Percentiles rank a stretch among this genome's conserved stretches.
Conservation (phyloP, 1,284 basidiomycete genomes). For the Ceratobasidium sp. region DNA sequence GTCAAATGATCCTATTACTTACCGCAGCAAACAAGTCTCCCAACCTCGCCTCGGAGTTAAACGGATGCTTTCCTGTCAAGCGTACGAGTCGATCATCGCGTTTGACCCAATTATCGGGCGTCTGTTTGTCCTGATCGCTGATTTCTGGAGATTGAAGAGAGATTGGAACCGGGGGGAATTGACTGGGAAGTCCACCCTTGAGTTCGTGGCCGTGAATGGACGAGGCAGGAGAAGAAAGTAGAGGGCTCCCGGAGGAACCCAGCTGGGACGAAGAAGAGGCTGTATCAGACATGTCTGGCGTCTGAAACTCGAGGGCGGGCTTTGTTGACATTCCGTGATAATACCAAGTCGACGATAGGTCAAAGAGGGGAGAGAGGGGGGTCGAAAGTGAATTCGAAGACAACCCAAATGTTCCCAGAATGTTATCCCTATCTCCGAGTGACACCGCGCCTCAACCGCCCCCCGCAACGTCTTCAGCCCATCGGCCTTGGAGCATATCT, state of each 20-base stretch:
- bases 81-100: constrained; percentile 62
- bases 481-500: constrained; percentile 4
- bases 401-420: background rate
- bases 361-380: background rate
- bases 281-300: constrained; percentile 4
- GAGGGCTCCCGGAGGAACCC: background rate
- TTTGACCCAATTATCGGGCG: constrained; percentile 63
- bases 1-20: constrained; percentile 34
- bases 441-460: background rate
- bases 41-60: constrained; percentile 70
- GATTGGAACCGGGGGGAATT: constrained; percentile 50
- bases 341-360: background rate
- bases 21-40: constrained; percentile 63
- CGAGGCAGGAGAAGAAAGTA: constrained; percentile 12
- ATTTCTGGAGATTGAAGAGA: constrained; percentile 21
- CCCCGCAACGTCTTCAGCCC: background rate
- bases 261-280: background rate
- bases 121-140: constrained; percentile 54
- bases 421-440: background rate
- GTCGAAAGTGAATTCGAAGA: background rate
- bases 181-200: constrained; percentile 43
- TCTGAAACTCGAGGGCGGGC: constrained; percentile 6
- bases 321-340: constrained; percentile 11
- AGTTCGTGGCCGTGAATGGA: background rate
- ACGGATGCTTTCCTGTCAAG: constrained; percentile 72